A percentile compares a stretch with the other conserved stretches of the same genome.
Conservation (phyloP, 805 yeast genomes). For the Nakazawaea molendinolei region DNA sequence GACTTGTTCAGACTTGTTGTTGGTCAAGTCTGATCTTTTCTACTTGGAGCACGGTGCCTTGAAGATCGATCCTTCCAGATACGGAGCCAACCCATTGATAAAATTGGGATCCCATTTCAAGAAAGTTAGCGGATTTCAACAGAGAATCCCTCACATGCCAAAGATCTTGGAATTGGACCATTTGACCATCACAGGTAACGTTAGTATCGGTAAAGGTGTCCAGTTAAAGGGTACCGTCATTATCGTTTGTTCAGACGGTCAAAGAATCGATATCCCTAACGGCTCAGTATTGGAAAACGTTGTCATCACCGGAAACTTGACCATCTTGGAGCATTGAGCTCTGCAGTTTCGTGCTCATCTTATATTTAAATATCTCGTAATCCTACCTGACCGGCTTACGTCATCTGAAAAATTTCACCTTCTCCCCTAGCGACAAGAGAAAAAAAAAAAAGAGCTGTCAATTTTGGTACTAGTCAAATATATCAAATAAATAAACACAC, state of each 20-base stretch:
- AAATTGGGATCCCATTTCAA: constrained; percentile 96
- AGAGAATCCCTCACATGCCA: constrained; percentile 92
- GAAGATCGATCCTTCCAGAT: constrained; percentile 75
- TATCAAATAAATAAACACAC: no score
- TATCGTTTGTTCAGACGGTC: constrained; percentile 95
- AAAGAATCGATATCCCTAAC: constrained; percentile 94
- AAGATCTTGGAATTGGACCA: constrained; percentile 94
- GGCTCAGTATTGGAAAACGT: constrained; percentile 94
- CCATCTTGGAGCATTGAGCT: constrained; percentile 84
- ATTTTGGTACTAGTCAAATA: no score
- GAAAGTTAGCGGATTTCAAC: constrained; percentile 86
- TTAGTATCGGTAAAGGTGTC: constrained; percentile 81
- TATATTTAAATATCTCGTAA: no score
- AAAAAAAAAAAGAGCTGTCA: no score
- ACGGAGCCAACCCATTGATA: constrained; percentile 88
- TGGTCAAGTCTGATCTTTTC: constrained; percentile 94
- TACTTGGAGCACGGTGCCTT: constrained; percentile 87
- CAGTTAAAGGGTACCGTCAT: constrained; percentile 95
- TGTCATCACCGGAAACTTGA: constrained; percentile 93
- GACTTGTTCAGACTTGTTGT: constrained; percentile 89
- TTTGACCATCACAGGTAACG: constrained; percentile 96
- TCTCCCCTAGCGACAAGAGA: no score
- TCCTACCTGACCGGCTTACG: no score
- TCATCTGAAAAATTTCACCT: no score
- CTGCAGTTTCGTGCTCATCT: no score